Evolutionary conservation across 2,329 filamentous ascomycete genomes (phyloP), one percentile per base, ranked within the genome.

Genomic region (Polychaeton citri): DNA sequence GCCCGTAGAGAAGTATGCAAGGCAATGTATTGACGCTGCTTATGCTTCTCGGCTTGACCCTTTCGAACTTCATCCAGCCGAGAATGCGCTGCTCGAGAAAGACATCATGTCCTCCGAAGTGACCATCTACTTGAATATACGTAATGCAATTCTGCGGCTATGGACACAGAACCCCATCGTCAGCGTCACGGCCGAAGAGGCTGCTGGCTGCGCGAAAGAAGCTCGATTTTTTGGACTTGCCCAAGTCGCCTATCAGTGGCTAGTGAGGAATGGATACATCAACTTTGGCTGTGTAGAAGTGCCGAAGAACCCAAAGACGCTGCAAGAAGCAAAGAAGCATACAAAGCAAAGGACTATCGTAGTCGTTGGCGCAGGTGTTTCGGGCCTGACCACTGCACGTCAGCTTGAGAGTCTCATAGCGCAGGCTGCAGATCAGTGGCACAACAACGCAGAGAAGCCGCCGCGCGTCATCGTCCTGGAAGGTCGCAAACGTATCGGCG

Each of bases 81-180:
- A 98, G 58, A 87, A 95, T 54, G 65, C 71, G 40, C 68, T 94
- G 40, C 64, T 98, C 28, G 75, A 83, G 42, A 71, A 82, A 42
- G 79, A 92, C 49, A 76, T 98, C 47, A 93, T 81, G 52, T 79
- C 84, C 50, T 71, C 79, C 20, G 90, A 98, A 59, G 85, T 95
- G 46, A 95, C 88, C 2, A 83, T 85, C 9, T 98, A 98, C 60
- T 67, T 98, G 36, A 96, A 96, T 56, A 90, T 98, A 43, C 75
- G 90, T 48, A 98, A 98, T 57, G 83, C 85, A 12, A 94, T 98
- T 40, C 65, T 98, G 36, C 74, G 90, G 37, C 62, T 96, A 28
- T 98, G 90, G 90, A 72, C 82, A 21, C 74, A 79, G 47, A 93
- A 92, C 52, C 85, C 90, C 6, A 75, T 87, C 54, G 74, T 86